Evolutionary conservation across 2,329 filamentous ascomycete species (phyloP).

Genomic region (Zasmidium citrigriseum): DNA sequence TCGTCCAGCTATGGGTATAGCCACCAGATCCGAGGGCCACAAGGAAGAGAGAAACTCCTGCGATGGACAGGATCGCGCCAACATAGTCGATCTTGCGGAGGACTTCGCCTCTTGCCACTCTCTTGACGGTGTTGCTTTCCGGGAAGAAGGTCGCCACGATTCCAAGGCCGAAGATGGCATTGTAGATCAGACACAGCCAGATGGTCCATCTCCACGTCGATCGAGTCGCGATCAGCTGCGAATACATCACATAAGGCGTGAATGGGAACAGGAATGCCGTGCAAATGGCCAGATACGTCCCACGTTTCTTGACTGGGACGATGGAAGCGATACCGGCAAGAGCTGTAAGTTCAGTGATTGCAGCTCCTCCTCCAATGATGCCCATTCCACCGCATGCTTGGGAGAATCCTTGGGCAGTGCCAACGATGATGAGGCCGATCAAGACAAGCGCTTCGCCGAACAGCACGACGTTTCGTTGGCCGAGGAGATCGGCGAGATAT

Average conservation of each 20-base stretch:
- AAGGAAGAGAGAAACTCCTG: conserved; percentile 52
- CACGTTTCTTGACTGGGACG: conserved; percentile 17
- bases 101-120: conserved; percentile 28
- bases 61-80: conserved; percentile 51
- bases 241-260: conserved; percentile 20
- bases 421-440: conserved; percentile 15
- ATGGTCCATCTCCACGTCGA: conserved; percentile 15
- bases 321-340: conserved; percentile 15
- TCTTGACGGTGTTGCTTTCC: conserved; percentile 2
- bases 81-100: conserved; percentile 51
- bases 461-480: conserved; percentile 14
- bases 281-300: conserved; percentile 13
- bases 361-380: conserved; percentile 15
- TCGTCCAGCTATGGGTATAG: conserved; percentile 19
- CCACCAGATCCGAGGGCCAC: conserved; percentile 36
- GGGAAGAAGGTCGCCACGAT: conserved; percentile 34
- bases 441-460: conserved; percentile 8
- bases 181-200: conserved; percentile 40
- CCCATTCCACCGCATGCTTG: conserved; percentile 12
- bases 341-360: conserved; percentile 17
- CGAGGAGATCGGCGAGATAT: conserved; percentile 17
- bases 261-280: conserved; percentile 12
- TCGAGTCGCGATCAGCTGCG: conserved; percentile 15
- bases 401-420: conserved; percentile 13
- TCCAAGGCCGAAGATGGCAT: conserved; percentile 51